phyloP scores from a whole-genome alignment of 179 eudicot genomes.

The Beta corolliflora region DNA sequence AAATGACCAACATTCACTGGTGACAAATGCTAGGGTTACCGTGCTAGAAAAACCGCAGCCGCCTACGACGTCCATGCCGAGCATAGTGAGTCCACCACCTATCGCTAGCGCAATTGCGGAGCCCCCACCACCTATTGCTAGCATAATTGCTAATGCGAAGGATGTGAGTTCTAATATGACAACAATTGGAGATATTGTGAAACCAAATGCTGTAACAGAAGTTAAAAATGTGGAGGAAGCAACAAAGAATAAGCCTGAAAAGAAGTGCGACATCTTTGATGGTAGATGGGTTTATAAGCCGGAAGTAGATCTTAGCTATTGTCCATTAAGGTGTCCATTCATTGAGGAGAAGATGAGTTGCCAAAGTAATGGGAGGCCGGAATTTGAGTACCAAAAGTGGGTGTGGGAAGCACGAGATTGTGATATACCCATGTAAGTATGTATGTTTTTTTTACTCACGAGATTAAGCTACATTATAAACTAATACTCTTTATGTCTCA shows the following conservation, averaged over 20 bases:
- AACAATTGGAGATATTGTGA: neutral
- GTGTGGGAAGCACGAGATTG: constrained; percentile 45
- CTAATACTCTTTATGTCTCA: neutral
- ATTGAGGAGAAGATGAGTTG: constrained; percentile 41
- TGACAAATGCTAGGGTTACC: neutral
- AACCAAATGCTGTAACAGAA: neutral
- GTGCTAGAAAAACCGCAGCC: neutral
- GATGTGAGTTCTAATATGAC: neutral
- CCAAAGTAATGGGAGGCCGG: constrained; percentile 39
- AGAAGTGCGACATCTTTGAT: constrained; percentile 32
- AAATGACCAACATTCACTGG: constrained; percentile 1
- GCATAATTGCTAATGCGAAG: neutral
- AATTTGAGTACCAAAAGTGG: constrained; percentile 35
- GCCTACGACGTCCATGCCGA: neutral
- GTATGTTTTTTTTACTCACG: neutral
- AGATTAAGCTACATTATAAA: too few species aligned
- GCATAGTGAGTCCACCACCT: too few species aligned
- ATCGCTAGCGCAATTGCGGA: neutral
- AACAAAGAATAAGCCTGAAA: neutral
- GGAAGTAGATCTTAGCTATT: constrained; percentile 12
- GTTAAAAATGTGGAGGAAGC: neutral
- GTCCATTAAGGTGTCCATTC: constrained; percentile 33
- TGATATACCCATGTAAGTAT: constrained; percentile 45
- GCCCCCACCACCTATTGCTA: neutral
- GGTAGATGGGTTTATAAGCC: constrained; percentile 43